phyloP scores from a whole-genome alignment of 768 basidiomycete species.

The Tulasnella calospora region DNA sequence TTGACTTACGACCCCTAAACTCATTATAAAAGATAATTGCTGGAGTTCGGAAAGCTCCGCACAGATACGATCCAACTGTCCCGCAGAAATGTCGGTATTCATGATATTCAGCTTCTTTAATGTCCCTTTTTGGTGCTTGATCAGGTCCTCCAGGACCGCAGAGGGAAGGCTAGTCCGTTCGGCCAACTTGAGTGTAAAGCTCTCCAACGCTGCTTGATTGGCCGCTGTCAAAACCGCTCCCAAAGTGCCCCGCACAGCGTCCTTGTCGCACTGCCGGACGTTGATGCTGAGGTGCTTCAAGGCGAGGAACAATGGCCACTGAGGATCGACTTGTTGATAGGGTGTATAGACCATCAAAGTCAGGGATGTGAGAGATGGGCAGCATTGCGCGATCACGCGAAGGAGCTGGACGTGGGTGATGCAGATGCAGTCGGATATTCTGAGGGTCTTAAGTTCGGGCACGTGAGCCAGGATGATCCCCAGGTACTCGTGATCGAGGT shows the following conservation, averaged over 20 bases:
- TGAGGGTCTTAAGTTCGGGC: constrained; percentile 15
- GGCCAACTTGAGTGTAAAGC: constrained; percentile 3
- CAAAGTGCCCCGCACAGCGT: constrained; percentile 4
- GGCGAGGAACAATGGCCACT: constrained; percentile 17
- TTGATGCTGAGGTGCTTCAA: constrained; percentile 22
- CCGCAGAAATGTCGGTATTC: not conserved
- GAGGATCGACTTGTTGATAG: not conserved
- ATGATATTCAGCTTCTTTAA: constrained; percentile 18
- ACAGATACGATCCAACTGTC: constrained; percentile 11
- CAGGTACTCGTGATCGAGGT: constrained; percentile 6
- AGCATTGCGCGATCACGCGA: constrained; percentile 3
- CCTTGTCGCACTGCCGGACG: constrained; percentile 21
- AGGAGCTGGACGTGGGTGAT: constrained; percentile 23
- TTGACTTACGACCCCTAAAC: not conserved
- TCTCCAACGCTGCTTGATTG: constrained; percentile 20
- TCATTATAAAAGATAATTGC: constrained; percentile 13
- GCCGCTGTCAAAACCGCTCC: not conserved
- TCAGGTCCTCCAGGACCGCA: not conserved
- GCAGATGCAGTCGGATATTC: constrained; percentile 7
- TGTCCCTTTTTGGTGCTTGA: constrained; percentile 19
- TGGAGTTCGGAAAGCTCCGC: constrained; percentile 2
- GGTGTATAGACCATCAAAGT: constrained; percentile 16
- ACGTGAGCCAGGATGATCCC: constrained; percentile 14
- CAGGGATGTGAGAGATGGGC: not conserved
- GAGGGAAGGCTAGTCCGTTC: not conserved